Base-by-base conservation (phyloP, 345 rosid species). In the Carallia pectinifolia region DNA sequence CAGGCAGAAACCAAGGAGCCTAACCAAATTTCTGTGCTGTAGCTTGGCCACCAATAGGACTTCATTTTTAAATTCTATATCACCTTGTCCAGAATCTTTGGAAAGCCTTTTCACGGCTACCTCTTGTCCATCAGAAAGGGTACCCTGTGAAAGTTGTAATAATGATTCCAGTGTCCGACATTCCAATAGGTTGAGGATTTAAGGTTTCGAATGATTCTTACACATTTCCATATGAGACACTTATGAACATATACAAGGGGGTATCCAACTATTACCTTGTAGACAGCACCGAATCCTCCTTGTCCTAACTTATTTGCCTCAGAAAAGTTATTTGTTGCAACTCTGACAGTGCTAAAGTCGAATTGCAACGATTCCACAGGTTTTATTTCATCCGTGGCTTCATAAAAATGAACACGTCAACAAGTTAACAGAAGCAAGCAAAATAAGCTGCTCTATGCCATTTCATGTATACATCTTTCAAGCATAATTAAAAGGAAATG, bases 11-110 rank as follows among this genome's bases (percentile, higher is more conserved):
- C 84, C 83, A 0, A 62, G 69, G 4, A 85, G 85, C 70, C 73
- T 81, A 0, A 77, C 87, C 5, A 85, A 68, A 59, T 81, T 83
- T n/a, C 82, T 19, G 48, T 80, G 86, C 54, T 82, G 82, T 50
- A 78, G 83, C 71, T 66, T 78, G 34, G 88, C 84, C 13, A 85
- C 52, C 27, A 82, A 37, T 1, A 65, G 6, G 3, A 80, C 84
- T 61, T 85, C 81, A 30, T 78, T 85, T 52, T 73, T 80, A 27
- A 85, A 82, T 52, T 85, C 86, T 13, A 13, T 0, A 29, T 78
- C 82, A 19, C 88, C 84, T 71, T 85, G 86, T 4, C 78, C 74
- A 1, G 84, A 82, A 65, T 36, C 65, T 19, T 6, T 34, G 0
- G 81, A 73, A 6, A 84, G 76, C 48, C 85, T 73, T 62, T 84